Percentiles rank a stretch among this genome's conserved stretches.
Conservation (phyloP, 768 basidiomycete genomes). For the Suillus sp. region DNA sequence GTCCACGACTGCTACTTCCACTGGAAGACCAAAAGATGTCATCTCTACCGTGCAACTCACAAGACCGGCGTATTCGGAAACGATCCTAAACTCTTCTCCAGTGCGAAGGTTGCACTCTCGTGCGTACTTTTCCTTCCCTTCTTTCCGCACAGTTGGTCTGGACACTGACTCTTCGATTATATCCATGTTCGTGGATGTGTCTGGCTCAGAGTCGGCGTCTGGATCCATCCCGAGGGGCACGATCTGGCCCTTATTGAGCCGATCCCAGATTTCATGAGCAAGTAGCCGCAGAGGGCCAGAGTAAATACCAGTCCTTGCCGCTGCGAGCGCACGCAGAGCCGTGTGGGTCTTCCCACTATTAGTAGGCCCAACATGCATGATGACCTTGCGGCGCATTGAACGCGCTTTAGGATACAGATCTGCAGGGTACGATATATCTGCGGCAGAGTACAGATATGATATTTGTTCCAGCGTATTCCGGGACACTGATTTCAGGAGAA, state of each 20-base stretch:
- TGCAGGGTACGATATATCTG: conserved; percentile 48
- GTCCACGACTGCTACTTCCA: conserved; percentile 90
- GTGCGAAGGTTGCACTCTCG: conserved; percentile 85
- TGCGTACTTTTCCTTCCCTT: conserved; percentile 50
- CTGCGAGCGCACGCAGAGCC: conserved; percentile 85
- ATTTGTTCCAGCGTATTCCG: conserved; percentile 41
- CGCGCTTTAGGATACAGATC: conserved; percentile 59
- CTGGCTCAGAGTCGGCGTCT: conserved; percentile 39
- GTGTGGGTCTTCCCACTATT: conserved; percentile 97
- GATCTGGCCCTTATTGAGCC: conserved; percentile 89
- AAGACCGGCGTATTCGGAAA: conserved; percentile 57
- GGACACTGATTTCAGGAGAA: conserved; percentile 32
- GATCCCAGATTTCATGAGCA: conserved; percentile 92
- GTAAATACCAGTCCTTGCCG: conserved; percentile 73
- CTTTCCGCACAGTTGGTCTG: conserved; percentile 32
- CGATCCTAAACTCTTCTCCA: conserved; percentile 84
- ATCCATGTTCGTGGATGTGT: conserved; percentile 38
- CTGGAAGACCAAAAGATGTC: conserved; percentile 46
- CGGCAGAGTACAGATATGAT: conserved; percentile 37
- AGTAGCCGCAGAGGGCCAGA: conserved; percentile 91
- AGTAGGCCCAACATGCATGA: conserved; percentile 97
- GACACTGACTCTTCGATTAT: conserved; percentile 24
- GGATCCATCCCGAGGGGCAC: conserved; percentile 65
- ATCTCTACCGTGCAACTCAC: conserved; percentile 95
- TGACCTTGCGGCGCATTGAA: conserved; percentile 66